A percentile compares a stretch with the other conserved stretches of the same genome.
phyloP scores from a whole-genome alignment of 352 stramenopile species.

The Globisporangium spiculum region DNA sequence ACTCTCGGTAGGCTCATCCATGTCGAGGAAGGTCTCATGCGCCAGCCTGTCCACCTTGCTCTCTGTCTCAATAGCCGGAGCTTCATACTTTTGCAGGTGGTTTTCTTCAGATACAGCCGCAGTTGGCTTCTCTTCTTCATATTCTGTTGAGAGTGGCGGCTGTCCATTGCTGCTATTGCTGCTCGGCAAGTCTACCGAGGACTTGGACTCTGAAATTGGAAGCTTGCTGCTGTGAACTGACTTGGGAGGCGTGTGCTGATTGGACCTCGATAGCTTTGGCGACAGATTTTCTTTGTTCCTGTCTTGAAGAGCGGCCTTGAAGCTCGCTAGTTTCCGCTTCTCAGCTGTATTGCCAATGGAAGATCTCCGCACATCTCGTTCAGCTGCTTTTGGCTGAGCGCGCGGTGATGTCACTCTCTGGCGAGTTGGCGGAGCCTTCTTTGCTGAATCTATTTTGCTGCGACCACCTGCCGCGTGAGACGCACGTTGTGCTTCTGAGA shows the following conservation, averaged over 20 bases:
- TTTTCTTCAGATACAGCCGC: not conserved
- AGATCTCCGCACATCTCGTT: not conserved
- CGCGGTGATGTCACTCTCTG: not conserved
- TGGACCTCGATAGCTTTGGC: slow-evolving; percentile 2
- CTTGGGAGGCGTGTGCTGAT: not conserved
- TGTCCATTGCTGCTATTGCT: not conserved
- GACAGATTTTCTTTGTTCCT: slow-evolving; percentile 10
- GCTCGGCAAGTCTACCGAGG: not conserved
- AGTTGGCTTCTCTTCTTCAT: not conserved
- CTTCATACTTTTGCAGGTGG: not conserved
- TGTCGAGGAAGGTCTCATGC: slow-evolving; percentile 1
- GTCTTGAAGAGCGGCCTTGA: not conserved
- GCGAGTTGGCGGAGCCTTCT: not conserved
- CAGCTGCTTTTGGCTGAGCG: not conserved
- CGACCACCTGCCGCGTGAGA: not conserved
- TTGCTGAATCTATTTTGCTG: not conserved
- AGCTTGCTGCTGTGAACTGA: not conserved
- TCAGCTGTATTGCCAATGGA: not conserved
- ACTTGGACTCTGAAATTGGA: not conserved
- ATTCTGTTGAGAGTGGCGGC: not conserved
- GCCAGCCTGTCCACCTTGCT: not conserved
- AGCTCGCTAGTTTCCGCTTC: not conserved
- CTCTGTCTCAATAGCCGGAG: not conserved
- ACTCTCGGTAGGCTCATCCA: not conserved
- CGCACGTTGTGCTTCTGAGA: not conserved